Base-by-base conservation (phyloP, 2,329 filamentous ascomycete species). In the Cyclaneusma minus region DNA sequence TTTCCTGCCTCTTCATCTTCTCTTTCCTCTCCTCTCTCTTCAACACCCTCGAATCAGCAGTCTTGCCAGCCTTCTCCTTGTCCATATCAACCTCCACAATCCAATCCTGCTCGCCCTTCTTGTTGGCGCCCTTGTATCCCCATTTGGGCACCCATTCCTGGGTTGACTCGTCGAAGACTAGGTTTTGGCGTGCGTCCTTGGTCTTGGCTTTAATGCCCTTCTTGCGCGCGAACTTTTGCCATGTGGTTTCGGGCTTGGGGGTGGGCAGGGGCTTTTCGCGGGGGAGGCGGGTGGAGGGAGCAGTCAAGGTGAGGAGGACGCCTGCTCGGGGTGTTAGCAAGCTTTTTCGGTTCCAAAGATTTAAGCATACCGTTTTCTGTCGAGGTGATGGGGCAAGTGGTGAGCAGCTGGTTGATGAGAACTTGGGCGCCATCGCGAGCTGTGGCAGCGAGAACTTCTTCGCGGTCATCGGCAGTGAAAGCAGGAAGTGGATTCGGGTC, bases 181-280 rank as follows among this genome's bases (percentile, higher is more conserved):
- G 57, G 57, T 93, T 78, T 51, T 70, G 65, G 35, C 72, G 66
- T 52, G 74, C 64, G 48, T 89, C 83, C 39, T 78, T 70, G 39
- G 70, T 78, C 68, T 85, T 92, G 54, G 74, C 72, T 59, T 79
- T 81, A 57, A 98, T 95, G 29, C 89, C 89, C 66, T 94, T 92
- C 70, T 92, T 92, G 52, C 74, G 78, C 23, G 89, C 89, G 58
- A 98, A 98, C 45, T 77, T 71, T 60, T 93, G 77, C 89, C 89
- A 98, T 52, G 84, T 93, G 32, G 87, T 95, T 40, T 77, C 77
- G 30, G 75, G 62, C 58, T 85, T 89, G 39, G 73, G 67, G 29
- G 71, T 65, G 1, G 89, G 89, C 6, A 95, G 62, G 7, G 83
- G 82, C 56, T 98, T 95, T 58, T 94, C 85, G 41, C 89, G 78